Evolutionary conservation across 805 yeast species (phyloP), one percentile per base, ranked within the genome.

Genomic region (Yamadazyma akitaensis): DNA sequence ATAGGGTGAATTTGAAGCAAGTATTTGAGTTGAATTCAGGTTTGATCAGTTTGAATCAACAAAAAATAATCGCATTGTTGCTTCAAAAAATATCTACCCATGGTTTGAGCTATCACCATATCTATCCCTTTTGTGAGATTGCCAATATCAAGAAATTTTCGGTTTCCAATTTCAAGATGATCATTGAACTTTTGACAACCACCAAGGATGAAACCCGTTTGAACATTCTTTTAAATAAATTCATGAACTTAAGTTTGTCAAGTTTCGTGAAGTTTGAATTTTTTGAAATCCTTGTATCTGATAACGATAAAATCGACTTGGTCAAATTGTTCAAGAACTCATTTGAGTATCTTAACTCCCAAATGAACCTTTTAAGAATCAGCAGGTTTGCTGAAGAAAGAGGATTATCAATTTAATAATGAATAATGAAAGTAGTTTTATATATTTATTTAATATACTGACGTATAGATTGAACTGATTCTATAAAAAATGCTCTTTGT

Each of bases 191-290:
- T 13, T 58, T 70, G 43, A 52, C 69, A 0, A 35, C 47, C 1
- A 51, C 50, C 13, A 51, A 59, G 17, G 58, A 65, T 8, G 53
- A 42, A 9, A 60, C 58, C 5, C 38, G 55, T 5, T 55, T 69
- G 47, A 58, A 58, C 40, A 46, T 66, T 21, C 47, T 71, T 16
- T 47, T 65, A 41, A 54, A 51, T 37, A 66, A 68, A 50, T 53
- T 67, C 18, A 40, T 61, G 33, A 47, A 55, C 19, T 45, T 49
- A 17, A 36, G 47, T 4, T 44, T 58, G 16, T 38, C 61, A 10
- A 49, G 54, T 13, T 42, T 60, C 7, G 30, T 69, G 24, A 66
- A 64, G 48, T 65, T 66, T 40, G 67, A 64, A 43, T 64, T 65
- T 42, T 48, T 70, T 51, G 64, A 64, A 43, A 56, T 63, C 7